Conservation (phyloP, 768 basidiomycete genomes). For the Vararia minispora region DNA sequence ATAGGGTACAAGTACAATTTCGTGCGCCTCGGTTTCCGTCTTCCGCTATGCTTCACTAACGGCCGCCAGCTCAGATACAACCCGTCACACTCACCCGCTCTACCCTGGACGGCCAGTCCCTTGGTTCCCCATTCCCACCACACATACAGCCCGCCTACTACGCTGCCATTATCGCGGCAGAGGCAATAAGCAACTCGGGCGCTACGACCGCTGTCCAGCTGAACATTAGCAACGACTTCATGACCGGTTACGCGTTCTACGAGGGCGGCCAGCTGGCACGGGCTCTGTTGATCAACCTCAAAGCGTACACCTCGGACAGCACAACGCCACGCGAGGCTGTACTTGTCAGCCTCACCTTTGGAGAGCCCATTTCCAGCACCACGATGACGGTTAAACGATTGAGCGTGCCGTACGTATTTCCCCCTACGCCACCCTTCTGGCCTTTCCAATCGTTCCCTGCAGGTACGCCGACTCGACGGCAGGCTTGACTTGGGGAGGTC, state of each 20-base stretch:
- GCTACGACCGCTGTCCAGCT: constrained; percentile 35
- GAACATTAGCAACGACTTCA: constrained; percentile 27
- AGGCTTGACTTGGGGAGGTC: constrained; percentile 47
- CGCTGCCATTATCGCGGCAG: constrained; percentile 45
- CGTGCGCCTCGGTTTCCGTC: constrained; percentile 20
- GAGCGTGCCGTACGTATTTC: constrained; percentile 33
- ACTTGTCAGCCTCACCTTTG: constrained; percentile 2
- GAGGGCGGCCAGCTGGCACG: constrained; percentile 31
- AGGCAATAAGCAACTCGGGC: constrained; percentile 38
- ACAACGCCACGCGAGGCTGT: constrained; percentile 2
- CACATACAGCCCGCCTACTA: constrained; percentile 61
- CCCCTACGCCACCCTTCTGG: no score
- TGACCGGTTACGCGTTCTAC: constrained; percentile 56
- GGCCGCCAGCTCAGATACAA: constrained; percentile 37
- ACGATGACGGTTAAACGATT: constrained; percentile 36
- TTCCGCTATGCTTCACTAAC: background rate
- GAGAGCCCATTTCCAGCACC: no score
- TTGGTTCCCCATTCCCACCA: constrained; percentile 38
- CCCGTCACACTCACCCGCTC: constrained; percentile 46
- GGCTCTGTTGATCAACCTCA: constrained; percentile 47
- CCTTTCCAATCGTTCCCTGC: no score
- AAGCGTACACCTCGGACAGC: no score
- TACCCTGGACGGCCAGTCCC: constrained; percentile 40
- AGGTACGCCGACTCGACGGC: constrained; percentile 39
- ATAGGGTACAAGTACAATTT: constrained; percentile 62